Base-by-base conservation (phyloP, 169 alveolate species). In the Eimeria sp. region DNA sequence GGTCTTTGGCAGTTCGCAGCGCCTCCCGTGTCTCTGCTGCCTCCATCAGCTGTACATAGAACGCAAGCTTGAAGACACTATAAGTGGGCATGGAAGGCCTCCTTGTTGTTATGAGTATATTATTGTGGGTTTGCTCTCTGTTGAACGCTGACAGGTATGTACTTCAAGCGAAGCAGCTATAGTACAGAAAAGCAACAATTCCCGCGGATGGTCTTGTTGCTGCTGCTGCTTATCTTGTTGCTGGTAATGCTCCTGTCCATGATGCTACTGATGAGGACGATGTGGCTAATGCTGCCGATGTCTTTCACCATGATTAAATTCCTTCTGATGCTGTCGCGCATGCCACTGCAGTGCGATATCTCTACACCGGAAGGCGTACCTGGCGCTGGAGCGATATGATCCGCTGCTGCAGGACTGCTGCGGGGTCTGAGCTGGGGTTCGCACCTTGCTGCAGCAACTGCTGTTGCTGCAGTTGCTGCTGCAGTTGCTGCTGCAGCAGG, bases 351-450 rank as follows among this genome's bases (percentile, higher is more conserved):
- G n/a, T 16, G 52, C 54, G 80, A 52, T 33, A 54, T 33, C 27
- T 71, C 52, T 43, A 49, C 64, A 46, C 87, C 9, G 18, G 43
- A 20, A 54, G 49, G n/a, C 64, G 20, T 74, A 89, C 95, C 87
- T 89, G 88, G 23, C 83, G 95, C 77, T 89, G 95, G 33, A 89
- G 78, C 4, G 95, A 68, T 33, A 74, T 64, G 66, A 89, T 33
- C 46, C 78, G 95, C 49, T 62, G 66, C 40, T 49, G 83, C 68
- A 77, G 83, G 72, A 46, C 82, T 49, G 72, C 56, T 4, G 85
- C 90, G 27, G 68, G 71, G 74, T 82, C 90, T 6, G 90, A 52
- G 64, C 49, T 56, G 49, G 30, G 72, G 54, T 30, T 54, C 13
- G 27, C 71, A n/a, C 25, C 52, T 14, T 82, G 76, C 90, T 49